These are phyloP conservation scores for Luffa aegyptiaca DNA, from an alignment of 306 rosid genomes.

Conservation along the genomic window DNA sequence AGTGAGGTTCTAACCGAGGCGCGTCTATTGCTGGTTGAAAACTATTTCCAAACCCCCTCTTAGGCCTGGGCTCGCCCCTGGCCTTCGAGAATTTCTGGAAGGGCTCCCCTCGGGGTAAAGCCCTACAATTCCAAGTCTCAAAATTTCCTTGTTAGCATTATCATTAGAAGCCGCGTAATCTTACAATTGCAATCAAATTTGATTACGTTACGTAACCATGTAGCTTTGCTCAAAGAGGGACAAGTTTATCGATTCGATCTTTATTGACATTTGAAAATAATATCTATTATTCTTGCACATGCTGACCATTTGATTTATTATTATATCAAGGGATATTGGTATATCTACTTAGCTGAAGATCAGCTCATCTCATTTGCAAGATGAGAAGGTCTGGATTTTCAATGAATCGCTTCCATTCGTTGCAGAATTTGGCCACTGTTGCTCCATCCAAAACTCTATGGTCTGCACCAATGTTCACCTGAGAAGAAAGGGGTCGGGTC, in stretches of 20 bases:
- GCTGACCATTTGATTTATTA: neutral
- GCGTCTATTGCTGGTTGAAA: slow-evolving; percentile 22
- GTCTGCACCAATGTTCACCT: slow-evolving; percentile 92
- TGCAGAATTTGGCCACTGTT: slow-evolving; percentile 83
- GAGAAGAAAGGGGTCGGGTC: slow-evolving; percentile 2
- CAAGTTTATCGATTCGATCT: neutral
- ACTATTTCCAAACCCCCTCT: slow-evolving; percentile 23
- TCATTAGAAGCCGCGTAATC: no score
- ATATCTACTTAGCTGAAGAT: neutral
- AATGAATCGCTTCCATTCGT: slow-evolving; percentile 67
- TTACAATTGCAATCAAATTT: neutral
- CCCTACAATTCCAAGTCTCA: neutral
- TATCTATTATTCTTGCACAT: neutral
- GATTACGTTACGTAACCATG: neutral
- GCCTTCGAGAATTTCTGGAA: slow-evolving; percentile 20
- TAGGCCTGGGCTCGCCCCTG: slow-evolving; percentile 10
- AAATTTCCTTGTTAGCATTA: no score
- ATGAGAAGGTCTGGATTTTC: slow-evolving; percentile 71
- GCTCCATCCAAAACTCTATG: slow-evolving; percentile 98
- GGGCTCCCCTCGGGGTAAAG: slow-evolving; percentile 13
- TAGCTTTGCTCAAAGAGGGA: no score
- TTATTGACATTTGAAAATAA: neutral
- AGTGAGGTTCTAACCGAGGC: slow-evolving; percentile 23
- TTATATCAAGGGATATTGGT: neutral
- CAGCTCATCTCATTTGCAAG: slow-evolving; percentile 52